Conservation (phyloP, 2,329 filamentous ascomycete species). For the Fusarium sublunatum region DNA sequence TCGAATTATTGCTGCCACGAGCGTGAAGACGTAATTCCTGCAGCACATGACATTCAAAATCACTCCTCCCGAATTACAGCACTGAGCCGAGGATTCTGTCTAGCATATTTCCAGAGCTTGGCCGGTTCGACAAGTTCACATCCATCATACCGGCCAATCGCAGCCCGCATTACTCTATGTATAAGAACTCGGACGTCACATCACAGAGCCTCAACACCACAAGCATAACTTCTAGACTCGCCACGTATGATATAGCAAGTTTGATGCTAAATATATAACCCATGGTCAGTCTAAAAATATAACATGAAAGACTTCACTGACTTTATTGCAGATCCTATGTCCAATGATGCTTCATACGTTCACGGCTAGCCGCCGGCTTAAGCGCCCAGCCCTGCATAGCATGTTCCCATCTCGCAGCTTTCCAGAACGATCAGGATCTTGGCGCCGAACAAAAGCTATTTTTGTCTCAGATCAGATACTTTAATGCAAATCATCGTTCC, state of each 20-base stretch:
- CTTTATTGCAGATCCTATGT: conserved; percentile 16
- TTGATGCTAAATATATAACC: conserved; percentile 19
- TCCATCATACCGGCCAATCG: conserved; percentile 34
- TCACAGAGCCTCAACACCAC: conserved; percentile 46
- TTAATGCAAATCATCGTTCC: conserved; percentile 24
- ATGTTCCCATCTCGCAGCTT: conserved; percentile 25
- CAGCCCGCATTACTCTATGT: neutral
- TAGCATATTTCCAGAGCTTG: neutral
- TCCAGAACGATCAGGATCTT: conserved; percentile 33
- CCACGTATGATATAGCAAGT: conserved; percentile 4
- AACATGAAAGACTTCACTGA: neutral
- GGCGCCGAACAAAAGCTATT: conserved; percentile 27
- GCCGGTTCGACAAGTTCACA: conserved; percentile 1
- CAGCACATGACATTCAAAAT: conserved; percentile 7
- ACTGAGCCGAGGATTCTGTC: neutral
- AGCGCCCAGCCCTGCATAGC: conserved; percentile 39
- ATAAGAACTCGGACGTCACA: conserved; percentile 21
- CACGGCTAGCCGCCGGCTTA: conserved; percentile 44
- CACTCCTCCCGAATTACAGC: neutral
- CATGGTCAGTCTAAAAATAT: conserved; percentile 33
- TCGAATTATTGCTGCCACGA: conserved; percentile 7
- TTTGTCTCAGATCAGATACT: conserved; percentile 30
- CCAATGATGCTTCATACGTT: conserved; percentile 26
- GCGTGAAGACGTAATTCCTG: conserved; percentile 1
- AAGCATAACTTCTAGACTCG: conserved; percentile 1